Evolutionary conservation across 163 green algal genomes (phyloP).

Genomic region (Chloroidium sp.): DNA sequence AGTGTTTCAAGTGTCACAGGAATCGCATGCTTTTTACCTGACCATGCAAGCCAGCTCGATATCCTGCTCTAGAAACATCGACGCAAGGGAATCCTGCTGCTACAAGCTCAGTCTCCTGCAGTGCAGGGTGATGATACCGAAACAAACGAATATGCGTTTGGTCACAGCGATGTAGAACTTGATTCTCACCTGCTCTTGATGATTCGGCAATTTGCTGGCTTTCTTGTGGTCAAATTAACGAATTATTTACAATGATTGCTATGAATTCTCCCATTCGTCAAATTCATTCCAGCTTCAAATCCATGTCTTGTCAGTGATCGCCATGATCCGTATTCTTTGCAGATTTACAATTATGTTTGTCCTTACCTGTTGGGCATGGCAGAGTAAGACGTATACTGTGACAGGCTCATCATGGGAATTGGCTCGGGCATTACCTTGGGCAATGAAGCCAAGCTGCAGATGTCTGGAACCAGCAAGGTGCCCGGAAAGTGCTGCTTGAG

Average conservation of each 20-base stretch:
- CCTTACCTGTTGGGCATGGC: neutral
- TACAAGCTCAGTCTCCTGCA: constrained; percentile 73
- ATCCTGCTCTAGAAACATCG: constrained; percentile 65
- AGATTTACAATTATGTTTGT: neutral
- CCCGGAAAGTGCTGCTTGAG: constrained; percentile 56
- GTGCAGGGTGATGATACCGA: no score
- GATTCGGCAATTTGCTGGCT: no score
- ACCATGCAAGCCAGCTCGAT: constrained; percentile 54
- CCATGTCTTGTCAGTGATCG: no score
- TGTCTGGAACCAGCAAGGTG: constrained; percentile 47
- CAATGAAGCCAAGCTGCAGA: constrained; percentile 45
- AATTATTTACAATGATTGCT: neutral
- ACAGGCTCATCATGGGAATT: neutral
- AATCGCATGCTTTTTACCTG: constrained; percentile 11
- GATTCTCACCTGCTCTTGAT: no score
- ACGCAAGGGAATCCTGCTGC: constrained; percentile 83
- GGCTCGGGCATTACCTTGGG: constrained; percentile 42
- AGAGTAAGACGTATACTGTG: neutral
- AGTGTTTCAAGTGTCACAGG: no score
- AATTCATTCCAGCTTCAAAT: neutral
- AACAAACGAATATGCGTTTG: neutral
- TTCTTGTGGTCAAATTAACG: no score
- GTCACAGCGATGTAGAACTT: neutral
- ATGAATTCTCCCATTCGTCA: neutral
- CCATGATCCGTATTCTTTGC: neutral